These are phyloP conservation scores for Starmerella ratchasimensis DNA, from an alignment of 805 yeast genomes.

Conservation along the genomic window DNA sequence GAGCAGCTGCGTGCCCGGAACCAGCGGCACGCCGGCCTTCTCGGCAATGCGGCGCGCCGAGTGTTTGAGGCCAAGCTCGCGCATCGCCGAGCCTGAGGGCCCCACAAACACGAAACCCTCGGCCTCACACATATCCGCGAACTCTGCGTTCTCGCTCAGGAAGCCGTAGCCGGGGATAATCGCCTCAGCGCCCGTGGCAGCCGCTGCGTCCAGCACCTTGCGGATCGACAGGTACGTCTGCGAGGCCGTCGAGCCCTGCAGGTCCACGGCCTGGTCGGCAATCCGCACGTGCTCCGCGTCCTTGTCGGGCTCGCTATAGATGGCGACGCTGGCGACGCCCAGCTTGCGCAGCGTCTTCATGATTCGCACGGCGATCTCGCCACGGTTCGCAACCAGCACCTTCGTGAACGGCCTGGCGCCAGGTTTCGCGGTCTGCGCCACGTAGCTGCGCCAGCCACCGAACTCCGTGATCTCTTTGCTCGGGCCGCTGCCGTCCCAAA, in stretches of 20 bases:
- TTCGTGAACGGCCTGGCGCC: slow-evolving; percentile 52
- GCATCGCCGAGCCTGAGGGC: slow-evolving; percentile 88
- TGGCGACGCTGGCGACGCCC: slow-evolving; percentile 67
- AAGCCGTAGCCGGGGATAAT: slow-evolving; percentile 97
- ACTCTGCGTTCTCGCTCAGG: slow-evolving; percentile 90
- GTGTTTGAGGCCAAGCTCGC: slow-evolving; percentile 84
- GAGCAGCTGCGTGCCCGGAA: slow-evolving; percentile 90
- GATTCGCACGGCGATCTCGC: slow-evolving; percentile 93
- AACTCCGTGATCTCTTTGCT: slow-evolving; percentile 67
- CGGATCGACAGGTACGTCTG: slow-evolving; percentile 81
- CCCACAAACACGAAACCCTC: slow-evolving; percentile 90
- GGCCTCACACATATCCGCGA: slow-evolving; percentile 69
- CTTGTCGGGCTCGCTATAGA: slow-evolving; percentile 81
- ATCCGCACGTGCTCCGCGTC: slow-evolving; percentile 73
- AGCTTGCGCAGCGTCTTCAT: slow-evolving; percentile 75
- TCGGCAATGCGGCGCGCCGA: slow-evolving; percentile 91
- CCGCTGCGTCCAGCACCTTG: slow-evolving; percentile 76
- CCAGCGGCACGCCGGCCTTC: slow-evolving; percentile 85
- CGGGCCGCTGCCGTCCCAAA: slow-evolving; percentile 70
- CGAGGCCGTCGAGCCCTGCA: slow-evolving; percentile 73
- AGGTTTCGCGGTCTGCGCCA: slow-evolving; percentile 26
- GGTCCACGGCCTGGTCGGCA: slow-evolving; percentile 71
- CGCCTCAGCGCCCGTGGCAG: slow-evolving; percentile 76
- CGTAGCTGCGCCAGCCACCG: slow-evolving; percentile 78
- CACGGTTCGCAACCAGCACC: slow-evolving; percentile 92